A percentile compares a stretch with the other conserved stretches of the same genome.
Evolutionary conservation across 257 asterid species (phyloP).

Genomic region (Lantana camara): DNA sequence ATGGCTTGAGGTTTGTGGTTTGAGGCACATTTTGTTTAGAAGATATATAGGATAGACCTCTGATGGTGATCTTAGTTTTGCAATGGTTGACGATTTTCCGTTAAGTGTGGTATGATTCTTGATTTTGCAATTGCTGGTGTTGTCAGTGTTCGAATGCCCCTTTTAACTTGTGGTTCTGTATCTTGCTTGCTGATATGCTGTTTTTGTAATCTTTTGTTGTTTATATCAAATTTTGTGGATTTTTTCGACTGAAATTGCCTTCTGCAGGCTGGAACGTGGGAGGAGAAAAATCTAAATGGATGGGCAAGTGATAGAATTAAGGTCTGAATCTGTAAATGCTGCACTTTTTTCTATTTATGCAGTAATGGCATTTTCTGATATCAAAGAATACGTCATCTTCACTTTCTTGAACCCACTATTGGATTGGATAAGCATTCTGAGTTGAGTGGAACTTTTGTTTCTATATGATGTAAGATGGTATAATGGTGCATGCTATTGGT

Average conservation of each 20-base stretch:
- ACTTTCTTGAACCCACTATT: not conserved
- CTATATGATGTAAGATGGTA: not conserved
- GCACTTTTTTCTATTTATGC: not conserved
- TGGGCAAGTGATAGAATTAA: constrained; percentile 38
- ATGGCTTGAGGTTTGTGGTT: not conserved
- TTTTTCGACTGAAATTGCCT: not conserved
- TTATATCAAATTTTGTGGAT: not conserved
- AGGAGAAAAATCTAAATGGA: constrained; percentile 35
- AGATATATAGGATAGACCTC: no score
- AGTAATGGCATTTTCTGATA: not conserved
- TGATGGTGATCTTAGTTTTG: no score
- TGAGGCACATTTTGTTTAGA: not conserved
- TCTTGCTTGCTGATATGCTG: no score
- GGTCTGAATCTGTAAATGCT: constrained; percentile 18
- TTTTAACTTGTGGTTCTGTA: no score
- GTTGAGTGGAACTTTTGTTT: no score
- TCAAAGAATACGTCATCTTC: not conserved
- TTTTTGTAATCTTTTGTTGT: not conserved
- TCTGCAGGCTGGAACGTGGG: constrained; percentile 47
- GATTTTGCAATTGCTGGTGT: not conserved
- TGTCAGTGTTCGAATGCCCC: not conserved
- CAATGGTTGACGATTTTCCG: not conserved
- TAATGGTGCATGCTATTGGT: not conserved
- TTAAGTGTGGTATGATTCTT: not conserved
- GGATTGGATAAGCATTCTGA: not conserved